Conservation (phyloP, 2,329 filamentous ascomycete genomes). For the Talaromyces sp. region DNA sequence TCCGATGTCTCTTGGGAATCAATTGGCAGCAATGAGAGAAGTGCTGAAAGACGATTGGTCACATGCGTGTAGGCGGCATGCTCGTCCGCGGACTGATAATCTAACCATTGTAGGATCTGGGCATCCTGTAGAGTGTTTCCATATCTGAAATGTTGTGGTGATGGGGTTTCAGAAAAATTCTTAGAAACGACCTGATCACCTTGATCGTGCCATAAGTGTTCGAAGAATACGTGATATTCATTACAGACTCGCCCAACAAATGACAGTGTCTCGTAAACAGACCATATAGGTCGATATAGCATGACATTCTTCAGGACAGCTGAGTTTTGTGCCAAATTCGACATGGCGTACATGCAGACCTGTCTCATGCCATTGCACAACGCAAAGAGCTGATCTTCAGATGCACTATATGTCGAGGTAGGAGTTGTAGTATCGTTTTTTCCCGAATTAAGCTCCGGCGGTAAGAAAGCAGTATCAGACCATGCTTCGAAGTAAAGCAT, state of each 20-base stretch:
- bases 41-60: slow-evolving; percentile 13
- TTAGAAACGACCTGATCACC: background rate
- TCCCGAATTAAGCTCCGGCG: background rate
- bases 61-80: slow-evolving; percentile 15
- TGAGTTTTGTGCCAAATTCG: background rate
- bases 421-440: background rate
- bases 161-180: background rate
- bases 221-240: background rate
- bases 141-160: background rate
- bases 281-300: slow-evolving; percentile 9
- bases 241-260: slow-evolving; percentile 3
- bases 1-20: background rate
- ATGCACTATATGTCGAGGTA: background rate
- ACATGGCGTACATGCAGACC: slow-evolving; percentile 5
- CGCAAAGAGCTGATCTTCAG: slow-evolving; percentile 11
- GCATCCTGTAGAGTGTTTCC: background rate
- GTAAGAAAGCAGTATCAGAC: slow-evolving; percentile 2
- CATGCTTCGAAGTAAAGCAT: slow-evolving; percentile 18
- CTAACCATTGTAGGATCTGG: background rate
- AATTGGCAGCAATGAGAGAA: slow-evolving; percentile 15
- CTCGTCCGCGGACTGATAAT: background rate
- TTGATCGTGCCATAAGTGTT: background rate
- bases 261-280: background rate
- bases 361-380: slow-evolving; percentile 8
- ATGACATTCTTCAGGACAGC: background rate